Base-by-base conservation (phyloP, 441 rosid species). In the Arabidopsis hybrid region DNA sequence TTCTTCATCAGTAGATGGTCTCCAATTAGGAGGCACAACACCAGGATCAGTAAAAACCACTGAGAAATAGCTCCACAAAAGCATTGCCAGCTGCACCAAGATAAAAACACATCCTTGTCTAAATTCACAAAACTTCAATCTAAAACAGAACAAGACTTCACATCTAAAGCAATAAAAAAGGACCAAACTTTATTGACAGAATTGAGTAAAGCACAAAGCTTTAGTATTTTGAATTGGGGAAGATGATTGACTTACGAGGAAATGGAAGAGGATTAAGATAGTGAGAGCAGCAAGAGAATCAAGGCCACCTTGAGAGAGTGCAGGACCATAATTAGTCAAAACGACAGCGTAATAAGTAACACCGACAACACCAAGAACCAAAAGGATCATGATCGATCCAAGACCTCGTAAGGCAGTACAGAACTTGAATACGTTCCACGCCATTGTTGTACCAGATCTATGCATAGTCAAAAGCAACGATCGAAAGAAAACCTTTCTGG, bases 401-500 rank as follows among this genome's bases (percentile, higher is more conserved):
- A 94, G 87, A 57, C 95, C 99, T 46, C 91, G 82, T 47, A 94
- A 84, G 52, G 95, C 97, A 35, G 97, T 92, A 73, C 99, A 94
- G 69, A 94, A 92, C 73, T 84, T 94, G 85, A 94, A 94, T 53
- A 94, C 97, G 84, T 94, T 94, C 99, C 97, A 94, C 13, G 99
- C 99, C 99, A 94, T 94, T 70, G 82, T 67, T 52, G 89, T 88
- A 69, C 97, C 93, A 82, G 97, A 91, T 90, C 96, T 91, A 77
- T 91, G 93, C 98, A 91, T 93, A 65, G 18, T 65, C 76, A 21
- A 70, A 63, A 55, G 11, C 60, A 65, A 26, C 63, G 65, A 75
- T 67, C 65, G 63, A 68, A 36, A 14, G 36, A 21, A 8, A 18
- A 35, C 9, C 16, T 60, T 38, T 43, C 8, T 8, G 9, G 21